These are phyloP conservation scores for Hortaea sp. DNA, from an alignment of 2,329 filamentous ascomycete species.

Conservation along the genomic window DNA sequence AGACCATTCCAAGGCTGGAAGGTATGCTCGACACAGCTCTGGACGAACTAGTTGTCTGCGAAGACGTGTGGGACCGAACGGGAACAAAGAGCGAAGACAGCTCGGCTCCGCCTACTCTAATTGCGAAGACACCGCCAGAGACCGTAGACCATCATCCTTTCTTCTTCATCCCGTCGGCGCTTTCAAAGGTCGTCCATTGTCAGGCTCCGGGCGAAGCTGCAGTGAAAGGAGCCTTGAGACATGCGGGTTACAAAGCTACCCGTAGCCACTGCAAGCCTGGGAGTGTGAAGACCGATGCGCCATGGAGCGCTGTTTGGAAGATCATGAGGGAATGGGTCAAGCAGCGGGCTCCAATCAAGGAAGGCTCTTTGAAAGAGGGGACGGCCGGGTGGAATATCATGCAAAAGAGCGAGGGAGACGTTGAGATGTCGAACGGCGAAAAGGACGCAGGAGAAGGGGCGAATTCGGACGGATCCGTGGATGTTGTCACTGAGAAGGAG, in stretches of 20 bases:
- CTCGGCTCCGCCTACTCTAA: slow-evolving; percentile 5
- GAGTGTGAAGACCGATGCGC: slow-evolving; percentile 87
- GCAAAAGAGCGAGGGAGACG: slow-evolving; percentile 25
- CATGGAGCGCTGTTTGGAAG: slow-evolving; percentile 84
- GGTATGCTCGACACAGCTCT: slow-evolving; percentile 86
- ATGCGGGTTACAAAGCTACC: slow-evolving; percentile 71
- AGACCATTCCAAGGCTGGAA: slow-evolving; percentile 69
- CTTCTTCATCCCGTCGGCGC: slow-evolving; percentile 66
- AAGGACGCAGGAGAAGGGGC: slow-evolving; percentile 4
- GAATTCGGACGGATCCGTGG: slow-evolving; percentile 5
- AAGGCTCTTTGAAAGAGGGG: slow-evolving; percentile 57
- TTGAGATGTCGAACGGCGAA: slow-evolving; percentile 17
- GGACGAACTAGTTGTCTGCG: slow-evolving; percentile 50
- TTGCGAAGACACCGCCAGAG: slow-evolving; percentile 48
- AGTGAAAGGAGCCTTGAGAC: slow-evolving; percentile 68
- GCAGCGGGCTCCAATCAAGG: slow-evolving; percentile 69
- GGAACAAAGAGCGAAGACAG: neutral
- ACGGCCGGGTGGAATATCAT: slow-evolving; percentile 61
- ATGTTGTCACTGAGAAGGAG: slow-evolving; percentile 10
- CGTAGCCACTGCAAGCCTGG: slow-evolving; percentile 83
- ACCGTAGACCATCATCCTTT: slow-evolving; percentile 68
- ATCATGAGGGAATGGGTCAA: slow-evolving; percentile 86
- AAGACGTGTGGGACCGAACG: neutral
- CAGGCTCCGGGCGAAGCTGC: slow-evolving; percentile 68
- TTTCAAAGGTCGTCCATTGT: slow-evolving; percentile 70